Percentiles rank a stretch among this genome's conserved stretches.
phyloP scores from a whole-genome alignment of 345 rosid species.

The Moricandia moricandioides region DNA sequence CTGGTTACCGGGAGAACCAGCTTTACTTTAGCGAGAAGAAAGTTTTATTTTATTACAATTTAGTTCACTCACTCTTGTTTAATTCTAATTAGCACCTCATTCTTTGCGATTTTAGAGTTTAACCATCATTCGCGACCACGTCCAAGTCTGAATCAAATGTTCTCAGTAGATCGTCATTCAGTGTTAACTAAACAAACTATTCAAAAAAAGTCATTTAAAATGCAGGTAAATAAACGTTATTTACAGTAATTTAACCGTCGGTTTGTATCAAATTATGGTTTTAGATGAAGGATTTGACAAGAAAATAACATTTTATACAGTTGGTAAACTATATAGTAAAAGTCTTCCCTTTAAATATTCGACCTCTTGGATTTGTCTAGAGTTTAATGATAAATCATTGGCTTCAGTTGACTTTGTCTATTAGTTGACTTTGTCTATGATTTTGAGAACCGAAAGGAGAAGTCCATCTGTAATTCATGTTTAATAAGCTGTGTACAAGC shows the following conservation, averaged over 20 bases:
- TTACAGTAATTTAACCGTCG: neutral
- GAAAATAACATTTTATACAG: no score
- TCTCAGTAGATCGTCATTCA: no score
- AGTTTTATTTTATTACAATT: slow-evolving; percentile 5
- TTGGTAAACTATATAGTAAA: no score
- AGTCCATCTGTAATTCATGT: slow-evolving; percentile 11
- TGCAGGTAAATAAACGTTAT: neutral
- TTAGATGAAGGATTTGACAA: neutral
- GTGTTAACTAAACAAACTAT: no score
- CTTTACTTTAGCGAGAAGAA: slow-evolving; percentile 5
- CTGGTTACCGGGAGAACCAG: slow-evolving; percentile 35
- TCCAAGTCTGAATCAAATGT: no score
- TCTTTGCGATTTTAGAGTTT: neutral
- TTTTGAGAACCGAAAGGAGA: slow-evolving; percentile 17
- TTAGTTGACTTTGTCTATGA: slow-evolving; percentile 14
- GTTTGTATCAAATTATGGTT: neutral
- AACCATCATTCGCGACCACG: neutral
- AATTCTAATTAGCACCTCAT: neutral
- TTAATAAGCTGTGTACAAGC: slow-evolving; percentile 28
- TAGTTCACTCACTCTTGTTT: neutral
- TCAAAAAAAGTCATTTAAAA: neutral
- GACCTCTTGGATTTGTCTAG: neutral
- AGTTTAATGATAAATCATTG: slow-evolving; percentile 10
- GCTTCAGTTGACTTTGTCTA: slow-evolving; percentile 10
- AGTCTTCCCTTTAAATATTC: neutral